Evolutionary conservation across 2,329 filamentous ascomycete species (phyloP).

Genomic region (Neocatenulostroma microsporum): DNA sequence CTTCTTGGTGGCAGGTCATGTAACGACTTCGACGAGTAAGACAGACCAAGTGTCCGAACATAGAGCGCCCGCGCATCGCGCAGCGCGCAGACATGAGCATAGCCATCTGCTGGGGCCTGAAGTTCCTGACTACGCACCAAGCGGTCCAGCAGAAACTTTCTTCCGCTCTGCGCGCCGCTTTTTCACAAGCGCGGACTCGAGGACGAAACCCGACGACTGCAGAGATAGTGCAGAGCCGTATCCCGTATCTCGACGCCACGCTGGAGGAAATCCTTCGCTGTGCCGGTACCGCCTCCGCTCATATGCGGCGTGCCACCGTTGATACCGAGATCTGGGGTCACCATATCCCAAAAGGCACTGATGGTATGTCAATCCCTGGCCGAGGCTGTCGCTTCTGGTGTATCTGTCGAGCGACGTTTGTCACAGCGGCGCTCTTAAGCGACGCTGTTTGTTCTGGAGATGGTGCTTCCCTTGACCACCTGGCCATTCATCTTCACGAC

Average conservation of each 20-base stretch:
- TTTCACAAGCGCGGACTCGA: conserved; percentile 15
- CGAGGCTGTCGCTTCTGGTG: not conserved
- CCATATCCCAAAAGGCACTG: conserved; percentile 35
- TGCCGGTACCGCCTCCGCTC: no score
- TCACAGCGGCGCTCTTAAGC: no score
- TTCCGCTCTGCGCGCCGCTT: conserved; percentile 21
- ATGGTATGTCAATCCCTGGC: conserved; percentile 1
- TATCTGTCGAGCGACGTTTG: not conserved
- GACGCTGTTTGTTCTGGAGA: no score
- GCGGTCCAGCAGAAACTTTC: conserved; percentile 32
- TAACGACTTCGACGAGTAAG: conserved; percentile 35
- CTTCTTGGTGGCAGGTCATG: conserved; percentile 38
- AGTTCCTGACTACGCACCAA: conserved; percentile 31
- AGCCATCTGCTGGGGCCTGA: conserved; percentile 40
- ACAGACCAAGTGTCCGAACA: no score
- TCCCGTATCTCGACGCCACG: conserved; percentile 36
- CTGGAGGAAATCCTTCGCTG: conserved; percentile 37
- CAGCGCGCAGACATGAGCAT: no score
- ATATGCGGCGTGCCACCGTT: conserved; percentile 25
- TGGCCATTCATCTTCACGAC: no score
- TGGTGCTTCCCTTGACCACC: no score
- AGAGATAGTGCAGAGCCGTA: conserved; percentile 24
- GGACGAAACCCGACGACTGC: conserved; percentile 22
- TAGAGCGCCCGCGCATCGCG: no score
- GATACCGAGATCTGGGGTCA: conserved; percentile 38